Percentiles rank a stretch among this genome's conserved stretches.
These are phyloP conservation scores for Gliomastix tumulicola DNA, from an alignment of 2,329 filamentous ascomycete genomes.

Conservation along the genomic window DNA sequence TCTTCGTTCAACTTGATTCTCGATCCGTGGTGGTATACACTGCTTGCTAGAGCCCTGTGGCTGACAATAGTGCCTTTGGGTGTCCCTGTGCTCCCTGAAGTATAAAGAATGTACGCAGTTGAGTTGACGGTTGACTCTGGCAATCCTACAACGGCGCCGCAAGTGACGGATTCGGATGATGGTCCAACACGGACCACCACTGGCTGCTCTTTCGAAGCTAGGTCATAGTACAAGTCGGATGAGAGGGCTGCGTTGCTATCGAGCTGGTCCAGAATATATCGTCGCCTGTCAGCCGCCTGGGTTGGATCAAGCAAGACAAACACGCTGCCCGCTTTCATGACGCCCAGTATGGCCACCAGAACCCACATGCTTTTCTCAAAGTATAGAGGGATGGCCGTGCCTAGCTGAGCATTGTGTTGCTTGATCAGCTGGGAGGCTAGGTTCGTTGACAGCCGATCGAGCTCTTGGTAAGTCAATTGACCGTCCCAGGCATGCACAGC, in stretches of 20 bases:
- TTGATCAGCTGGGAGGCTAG: slow-evolving; percentile 6
- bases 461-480: slow-evolving; percentile 30
- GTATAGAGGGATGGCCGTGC: slow-evolving; percentile 7
- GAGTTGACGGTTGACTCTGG: not conserved
- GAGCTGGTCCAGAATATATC: slow-evolving; percentile 9
- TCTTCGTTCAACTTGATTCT: slow-evolving; percentile 11
- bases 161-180: not conserved
- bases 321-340: slow-evolving; percentile 16
- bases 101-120: slow-evolving; percentile 12
- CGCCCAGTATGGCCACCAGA: slow-evolving; percentile 13
- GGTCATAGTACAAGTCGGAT: not conserved
- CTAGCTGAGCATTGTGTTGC: slow-evolving; percentile 2
- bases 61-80: slow-evolving; percentile 13
- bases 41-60: slow-evolving; percentile 7
- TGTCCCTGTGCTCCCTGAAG: slow-evolving; percentile 15
- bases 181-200: slow-evolving; percentile 1
- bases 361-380: slow-evolving; percentile 14
- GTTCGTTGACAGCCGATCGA: slow-evolving; percentile 10
- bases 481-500: slow-evolving; percentile 42
- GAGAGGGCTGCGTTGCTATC: slow-evolving; percentile 2
- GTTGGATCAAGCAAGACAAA: slow-evolving; percentile 11
- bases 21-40: slow-evolving; percentile 7
- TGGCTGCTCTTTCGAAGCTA: too few species aligned
- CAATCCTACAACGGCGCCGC: too few species aligned
- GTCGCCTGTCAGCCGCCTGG: too few species aligned